Evolutionary conservation across 2,329 filamentous ascomycete genomes (phyloP), one percentile per base, ranked within the genome.

Genomic region (Tympanopsis confertula): DNA sequence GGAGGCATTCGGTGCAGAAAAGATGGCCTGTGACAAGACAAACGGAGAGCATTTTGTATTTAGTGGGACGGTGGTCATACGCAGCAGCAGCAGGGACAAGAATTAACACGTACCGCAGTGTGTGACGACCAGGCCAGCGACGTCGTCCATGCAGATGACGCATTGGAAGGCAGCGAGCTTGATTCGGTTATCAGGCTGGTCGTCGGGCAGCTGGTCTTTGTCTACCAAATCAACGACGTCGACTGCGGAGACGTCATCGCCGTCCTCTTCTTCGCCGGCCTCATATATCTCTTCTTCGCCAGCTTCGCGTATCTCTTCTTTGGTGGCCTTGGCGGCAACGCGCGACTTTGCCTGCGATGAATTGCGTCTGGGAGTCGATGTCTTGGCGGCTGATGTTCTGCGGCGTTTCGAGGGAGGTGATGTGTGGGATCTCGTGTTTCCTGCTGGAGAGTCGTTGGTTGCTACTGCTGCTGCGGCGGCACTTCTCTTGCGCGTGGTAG

Each of bases 71-170:
- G 7, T 26, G 22, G 22, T 7, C 7, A 26, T 10, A 26, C 17
- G 10, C 10, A 20, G 12, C 12, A 20, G 17, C 15, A n/a, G 14
- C 13, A 13, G 14, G 12, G 13, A 30, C 13, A 14, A 12, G 36
- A 12, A 38, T 17, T 5, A 19, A 22, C 19, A n/a, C 73, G 45
- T 71, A 81, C 77, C 77, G 54, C 77, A 82, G 53, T 79, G 72
- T 3, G 77, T 82, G 35, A 79, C 69, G 1, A 74, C 78, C 42
- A 82, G 48, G 19, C 63, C 60, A 2, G 65, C 68, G 19, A 64
- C 68, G 42, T 74, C 64, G 42, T 81, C 77, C 72, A 81, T 76
- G 55, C 77, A 82, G 41, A 82, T 81, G 32, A 76, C 73, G 43
- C 77, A 82, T 53, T 80, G 72, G 35, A 79, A 76, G 3, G 62